These are phyloP conservation scores for Globisporangium splendens DNA, from an alignment of 352 stramenopile genomes.

Conservation along the genomic window DNA sequence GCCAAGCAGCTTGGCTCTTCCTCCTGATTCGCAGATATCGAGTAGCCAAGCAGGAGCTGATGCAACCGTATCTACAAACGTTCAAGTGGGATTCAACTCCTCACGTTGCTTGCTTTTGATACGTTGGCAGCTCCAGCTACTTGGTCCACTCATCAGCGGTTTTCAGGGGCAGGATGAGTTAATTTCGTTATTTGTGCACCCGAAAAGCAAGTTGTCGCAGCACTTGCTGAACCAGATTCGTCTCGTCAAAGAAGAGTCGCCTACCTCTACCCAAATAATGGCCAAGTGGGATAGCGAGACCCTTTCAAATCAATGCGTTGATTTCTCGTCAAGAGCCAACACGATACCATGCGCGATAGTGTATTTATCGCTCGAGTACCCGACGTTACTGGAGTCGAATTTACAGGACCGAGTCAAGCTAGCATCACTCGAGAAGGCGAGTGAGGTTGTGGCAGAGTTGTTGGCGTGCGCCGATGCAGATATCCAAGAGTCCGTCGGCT, in stretches of 20 bases:
- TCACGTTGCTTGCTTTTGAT: conserved; percentile 22
- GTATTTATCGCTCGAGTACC: conserved; percentile 41
- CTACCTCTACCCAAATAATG: conserved; percentile 18
- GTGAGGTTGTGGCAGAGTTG: not conserved
- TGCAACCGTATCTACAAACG: conserved; percentile 1
- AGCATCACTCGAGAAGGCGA: not conserved
- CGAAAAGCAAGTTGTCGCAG: conserved; percentile 41
- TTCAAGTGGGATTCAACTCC: conserved; percentile 3
- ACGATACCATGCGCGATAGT: conserved; percentile 33
- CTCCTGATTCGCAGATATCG: conserved; percentile 14
- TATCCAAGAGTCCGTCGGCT: not conserved
- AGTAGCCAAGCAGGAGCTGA: conserved; percentile 10
- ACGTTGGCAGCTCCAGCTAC: conserved; percentile 42
- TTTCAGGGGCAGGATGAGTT: conserved; percentile 22
- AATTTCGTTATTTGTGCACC: conserved; percentile 30
- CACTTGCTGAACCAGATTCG: conserved; percentile 15
- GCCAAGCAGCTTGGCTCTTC: conserved; percentile 6
- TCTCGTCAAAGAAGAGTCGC: conserved; percentile 9
- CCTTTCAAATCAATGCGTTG: conserved; percentile 14
- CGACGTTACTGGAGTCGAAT: not conserved
- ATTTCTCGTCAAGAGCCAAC: conserved; percentile 37
- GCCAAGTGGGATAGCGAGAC: conserved; percentile 20
- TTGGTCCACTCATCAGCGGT: conserved; percentile 29
- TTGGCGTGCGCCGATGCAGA: not conserved
- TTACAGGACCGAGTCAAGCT: not conserved